These are phyloP conservation scores for Neckera pumila DNA, from an alignment of 225 moss, liverwort and hornwort species.

Conservation along the genomic window DNA sequence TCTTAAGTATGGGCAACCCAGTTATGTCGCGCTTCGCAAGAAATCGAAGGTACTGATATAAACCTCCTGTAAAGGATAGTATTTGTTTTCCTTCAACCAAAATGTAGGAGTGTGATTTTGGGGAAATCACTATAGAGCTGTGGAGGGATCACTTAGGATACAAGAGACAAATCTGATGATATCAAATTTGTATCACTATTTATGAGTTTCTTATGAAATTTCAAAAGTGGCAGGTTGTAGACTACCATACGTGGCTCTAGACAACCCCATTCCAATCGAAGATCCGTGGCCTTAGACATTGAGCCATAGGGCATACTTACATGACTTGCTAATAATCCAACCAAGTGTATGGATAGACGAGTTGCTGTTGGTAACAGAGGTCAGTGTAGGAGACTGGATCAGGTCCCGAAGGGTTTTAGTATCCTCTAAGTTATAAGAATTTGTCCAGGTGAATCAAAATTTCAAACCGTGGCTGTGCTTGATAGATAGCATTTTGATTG, in stretches of 20 bases:
- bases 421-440: not conserved
- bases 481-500: not conserved
- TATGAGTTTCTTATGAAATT: not conserved
- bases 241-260: not conserved
- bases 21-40: conserved; percentile 56
- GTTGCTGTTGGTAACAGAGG: not conserved
- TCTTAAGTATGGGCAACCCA: conserved; percentile 39
- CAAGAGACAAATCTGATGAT: not conserved
- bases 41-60: conserved; percentile 29
- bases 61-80: not conserved
- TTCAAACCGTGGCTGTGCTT: not conserved
- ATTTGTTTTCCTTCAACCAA: not conserved
- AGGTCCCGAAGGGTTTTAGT: not conserved
- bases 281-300: not conserved
- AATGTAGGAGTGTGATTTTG: not conserved
- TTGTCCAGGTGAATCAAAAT: not conserved
- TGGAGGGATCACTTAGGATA: not conserved
- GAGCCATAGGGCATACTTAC: not conserved
- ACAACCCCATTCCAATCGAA: not conserved
- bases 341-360: not conserved
- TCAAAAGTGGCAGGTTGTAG: not conserved
- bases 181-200: not conserved
- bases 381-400: not conserved
- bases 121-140: not conserved
- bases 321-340: not conserved